A percentile compares a stretch with the other conserved stretches of the same genome.
These are phyloP conservation scores for Amylocystis lapponica DNA, from an alignment of 768 basidiomycete species.

Conservation along the genomic window DNA sequence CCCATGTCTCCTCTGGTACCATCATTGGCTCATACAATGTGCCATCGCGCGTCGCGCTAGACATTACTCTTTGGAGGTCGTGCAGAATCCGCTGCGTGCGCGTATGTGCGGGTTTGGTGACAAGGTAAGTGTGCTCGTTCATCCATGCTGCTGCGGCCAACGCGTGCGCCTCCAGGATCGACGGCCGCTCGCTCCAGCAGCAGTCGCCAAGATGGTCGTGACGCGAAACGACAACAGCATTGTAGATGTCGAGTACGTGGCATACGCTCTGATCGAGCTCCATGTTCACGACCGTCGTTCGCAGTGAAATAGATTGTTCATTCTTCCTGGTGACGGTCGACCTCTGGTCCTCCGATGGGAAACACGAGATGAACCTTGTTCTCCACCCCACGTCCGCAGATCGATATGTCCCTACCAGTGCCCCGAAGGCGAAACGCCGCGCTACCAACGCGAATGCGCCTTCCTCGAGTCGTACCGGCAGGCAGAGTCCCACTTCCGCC, in stretches of 20 bases:
- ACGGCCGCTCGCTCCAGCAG: constrained; percentile 86
- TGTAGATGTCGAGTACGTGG: constrained; percentile 73
- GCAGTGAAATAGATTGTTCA: constrained; percentile 77
- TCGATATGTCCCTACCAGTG: constrained; percentile 52
- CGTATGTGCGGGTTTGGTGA: constrained; percentile 97
- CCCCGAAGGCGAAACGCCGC: constrained; percentile 26
- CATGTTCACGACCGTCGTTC: not conserved
- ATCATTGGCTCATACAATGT: constrained; percentile 4
- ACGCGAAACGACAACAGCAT: constrained; percentile 58
- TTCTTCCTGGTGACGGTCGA: constrained; percentile 93
- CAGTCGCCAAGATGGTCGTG: constrained; percentile 80
- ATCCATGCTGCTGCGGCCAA: constrained; percentile 12
- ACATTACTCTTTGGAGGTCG: constrained; percentile 77
- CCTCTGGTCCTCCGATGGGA: constrained; percentile 81
- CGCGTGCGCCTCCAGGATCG: constrained; percentile 58
- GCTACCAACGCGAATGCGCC: constrained; percentile 13
- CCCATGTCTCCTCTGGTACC: not conserved
- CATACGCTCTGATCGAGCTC: no score
- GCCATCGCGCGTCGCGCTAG: no score
- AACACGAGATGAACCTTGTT: constrained; percentile 83
- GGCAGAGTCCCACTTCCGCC: constrained; percentile 14
- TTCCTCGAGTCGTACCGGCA: constrained; percentile 10
- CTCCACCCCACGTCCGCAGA: constrained; percentile 79
- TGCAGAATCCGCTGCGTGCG: constrained; percentile 85
- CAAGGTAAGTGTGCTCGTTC: constrained; percentile 48